Percentiles rank a stretch among this genome's conserved stretches.
These are phyloP conservation scores for Epicoccum sorghinum DNA, from an alignment of 2,329 filamentous ascomycete genomes.

Conservation along the genomic window DNA sequence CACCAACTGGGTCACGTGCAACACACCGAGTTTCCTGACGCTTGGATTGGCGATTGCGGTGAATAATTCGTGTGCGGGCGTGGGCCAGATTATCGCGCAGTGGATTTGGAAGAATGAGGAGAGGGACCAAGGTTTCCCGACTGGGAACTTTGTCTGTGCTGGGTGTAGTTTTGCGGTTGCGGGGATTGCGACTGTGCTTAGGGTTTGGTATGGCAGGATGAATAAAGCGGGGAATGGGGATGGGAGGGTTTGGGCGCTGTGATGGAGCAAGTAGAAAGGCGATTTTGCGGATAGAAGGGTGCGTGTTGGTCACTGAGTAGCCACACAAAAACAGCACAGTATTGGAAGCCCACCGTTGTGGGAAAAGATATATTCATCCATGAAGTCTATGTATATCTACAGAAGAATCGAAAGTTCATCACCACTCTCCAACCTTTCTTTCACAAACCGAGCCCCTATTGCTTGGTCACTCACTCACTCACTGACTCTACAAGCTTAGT, in stretches of 20 bases:
- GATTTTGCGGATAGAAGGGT: no score
- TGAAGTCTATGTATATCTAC: no score
- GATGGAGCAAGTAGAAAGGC: no score
- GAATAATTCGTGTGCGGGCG: conserved; percentile 47
- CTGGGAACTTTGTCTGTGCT: conserved; percentile 51
- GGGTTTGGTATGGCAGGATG: conserved; percentile 38
- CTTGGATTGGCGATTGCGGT: conserved; percentile 49
- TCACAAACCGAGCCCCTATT: no score
- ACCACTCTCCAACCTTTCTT: no score
- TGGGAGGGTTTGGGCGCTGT: conserved; percentile 26
- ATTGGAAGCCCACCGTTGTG: no score
- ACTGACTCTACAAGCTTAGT: conserved; percentile 9
- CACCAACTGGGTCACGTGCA: conserved; percentile 50
- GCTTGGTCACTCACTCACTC: no score
- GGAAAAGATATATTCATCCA: no score
- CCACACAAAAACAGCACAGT: no score
- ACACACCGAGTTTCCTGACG: conserved; percentile 46
- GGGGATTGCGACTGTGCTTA: conserved; percentile 28
- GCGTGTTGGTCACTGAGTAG: no score
- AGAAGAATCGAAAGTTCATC: no score
- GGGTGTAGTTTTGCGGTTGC: conserved; percentile 45
- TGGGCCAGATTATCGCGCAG: conserved; percentile 49
- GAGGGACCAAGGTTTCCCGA: conserved; percentile 42
- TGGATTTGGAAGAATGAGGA: conserved; percentile 50
- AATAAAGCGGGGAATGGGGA: conserved; percentile 25